Evolutionary conservation across 345 rosid species (phyloP), one percentile per base, ranked within the genome.

Genomic region (Turritis glabra): DNA sequence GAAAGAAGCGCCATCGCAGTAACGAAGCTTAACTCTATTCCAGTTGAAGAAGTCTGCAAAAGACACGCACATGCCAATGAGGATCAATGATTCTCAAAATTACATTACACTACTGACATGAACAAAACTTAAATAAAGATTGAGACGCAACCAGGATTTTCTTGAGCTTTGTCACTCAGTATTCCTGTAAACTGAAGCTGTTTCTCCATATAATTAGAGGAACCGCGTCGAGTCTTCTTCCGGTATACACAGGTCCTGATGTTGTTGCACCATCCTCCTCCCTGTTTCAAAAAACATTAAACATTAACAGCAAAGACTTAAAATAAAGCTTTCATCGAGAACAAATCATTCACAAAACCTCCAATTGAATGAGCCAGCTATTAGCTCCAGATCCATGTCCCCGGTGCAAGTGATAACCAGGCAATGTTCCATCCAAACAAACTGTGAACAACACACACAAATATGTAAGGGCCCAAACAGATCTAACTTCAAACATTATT

Each of bases 1-100:
- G 67, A 94, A 94, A 17, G 98, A 94, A 57, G 97, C 98, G 1
- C 98, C 97, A 69, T 94, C 98, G 21, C 98, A 94, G 73, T 94
- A 94, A 29, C 98, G 90, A 44, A 95, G 64, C 84, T 84, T 92
- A 22, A 92, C 88, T 82, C 98, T 88, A 78, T 95, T 95, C 99
- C 98, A 95, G 81, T 90, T 92, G 73, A 82, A 92, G 77, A 92
- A 95, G 82, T 92, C 99, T 95, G 82, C 81, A 79, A n/a, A 57
- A 19, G 53, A 41, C 0, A 62, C 54, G 14, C 18, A 55, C 21
- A 56, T 8, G 61, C 18, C 37, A 63, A 26, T 38, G 1, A 67
- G 35, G 3, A 43, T 33, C 26, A 43, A 10, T 53, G 13, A 40
- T 38, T 29, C 25, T 30, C 65, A 53, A 76, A n/a, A 25, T 17